Evolutionary conservation across 2,329 filamentous ascomycete genomes (phyloP), one percentile per base, ranked within the genome.

Genomic region (Ophiostoma quercus): DNA sequence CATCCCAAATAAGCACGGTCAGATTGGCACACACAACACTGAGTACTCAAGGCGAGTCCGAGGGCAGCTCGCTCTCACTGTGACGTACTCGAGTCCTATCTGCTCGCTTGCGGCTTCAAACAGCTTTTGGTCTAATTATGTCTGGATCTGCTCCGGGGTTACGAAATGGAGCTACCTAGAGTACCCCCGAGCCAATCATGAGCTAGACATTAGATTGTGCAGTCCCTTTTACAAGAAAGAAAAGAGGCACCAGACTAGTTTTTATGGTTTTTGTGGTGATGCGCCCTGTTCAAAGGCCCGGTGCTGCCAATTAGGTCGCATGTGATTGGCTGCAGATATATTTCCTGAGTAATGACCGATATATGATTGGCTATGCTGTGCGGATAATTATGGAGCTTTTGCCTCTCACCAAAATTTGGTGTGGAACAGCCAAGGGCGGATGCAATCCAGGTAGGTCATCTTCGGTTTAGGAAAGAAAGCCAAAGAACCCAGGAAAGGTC

Each of bases 191-290:
- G 34, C 62, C 62, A 65, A 65, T 65, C 29, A 34, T 8, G 8
- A 34, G 11, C 29, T 8, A 22, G 34, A 7, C 6, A 65, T 65
- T 65, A 39, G 62, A 65, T 22, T 22, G 62, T 11, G 12, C 62
- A 39, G 62, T 12, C n/a, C 19, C 19, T 41, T 39, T 65, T 34
- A 19, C 2, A 47, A n/a, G n/a, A 7, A 37, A 63, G 32, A 37
- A 57, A 57, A 29, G 32, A 63, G 60, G 29, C 29, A n/a, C 60
- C 4, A 63, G 29, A 34, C 29, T n/a, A 63, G 29, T 63, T 63
- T 57, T 57, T 25, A 57, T 62, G 57, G 51, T 51, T n/a, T 34
- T 67, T 66, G n/a, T 69, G 68, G 66, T 19, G 69, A 70, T 68
- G 68, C 29, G 41, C 57, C 69, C 54, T 4, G 32, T 4, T 7